These are phyloP conservation scores for Amylocystis lapponica DNA, from an alignment of 768 basidiomycete species.

Conservation along the genomic window DNA sequence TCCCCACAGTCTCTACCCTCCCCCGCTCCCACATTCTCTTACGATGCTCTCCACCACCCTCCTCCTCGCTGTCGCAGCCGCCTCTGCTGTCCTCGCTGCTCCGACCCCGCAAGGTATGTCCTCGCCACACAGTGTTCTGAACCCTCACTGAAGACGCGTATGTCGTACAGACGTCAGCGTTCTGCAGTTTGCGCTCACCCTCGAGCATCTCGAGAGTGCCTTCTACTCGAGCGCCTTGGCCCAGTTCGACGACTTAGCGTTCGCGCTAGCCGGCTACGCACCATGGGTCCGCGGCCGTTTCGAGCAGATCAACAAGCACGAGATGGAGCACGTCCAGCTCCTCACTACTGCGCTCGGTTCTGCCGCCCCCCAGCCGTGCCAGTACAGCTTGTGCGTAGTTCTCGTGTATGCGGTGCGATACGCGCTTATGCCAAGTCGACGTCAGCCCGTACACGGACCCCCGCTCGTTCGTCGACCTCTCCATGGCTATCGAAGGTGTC, in stretches of 20 bases:
- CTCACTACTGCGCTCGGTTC: slow-evolving; percentile 41
- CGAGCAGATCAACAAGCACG: slow-evolving; percentile 48
- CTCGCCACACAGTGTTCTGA: background rate
- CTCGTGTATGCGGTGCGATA: background rate
- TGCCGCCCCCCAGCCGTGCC: slow-evolving; percentile 45
- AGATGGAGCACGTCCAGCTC: slow-evolving; percentile 48
- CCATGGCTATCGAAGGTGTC: slow-evolving; percentile 47
- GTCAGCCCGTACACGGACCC: slow-evolving; percentile 40
- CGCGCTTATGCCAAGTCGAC: too few species aligned
- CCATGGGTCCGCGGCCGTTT: slow-evolving; percentile 45
- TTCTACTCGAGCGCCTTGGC: slow-evolving; percentile 41
- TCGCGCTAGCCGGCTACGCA: slow-evolving; percentile 41
- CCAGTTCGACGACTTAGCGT: slow-evolving; percentile 41
- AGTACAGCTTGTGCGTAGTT: slow-evolving; percentile 50
- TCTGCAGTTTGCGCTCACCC: slow-evolving; percentile 42
- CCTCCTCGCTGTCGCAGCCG: slow-evolving; percentile 13
- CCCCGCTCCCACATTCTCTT: background rate
- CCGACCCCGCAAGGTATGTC: slow-evolving; percentile 10
- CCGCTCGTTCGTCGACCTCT: slow-evolving; percentile 38
- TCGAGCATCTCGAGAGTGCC: slow-evolving; percentile 42
- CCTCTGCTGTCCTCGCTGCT: slow-evolving; percentile 10
- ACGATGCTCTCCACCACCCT: slow-evolving; percentile 8
- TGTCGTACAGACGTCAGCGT: slow-evolving; percentile 17
- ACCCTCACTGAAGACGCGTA: background rate
- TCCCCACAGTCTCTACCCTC: background rate